Percentiles rank a stretch among this genome's conserved stretches.
These are phyloP conservation scores for Rhodotorula toruloides DNA, from an alignment of 768 basidiomycete species.

Conservation along the genomic window DNA sequence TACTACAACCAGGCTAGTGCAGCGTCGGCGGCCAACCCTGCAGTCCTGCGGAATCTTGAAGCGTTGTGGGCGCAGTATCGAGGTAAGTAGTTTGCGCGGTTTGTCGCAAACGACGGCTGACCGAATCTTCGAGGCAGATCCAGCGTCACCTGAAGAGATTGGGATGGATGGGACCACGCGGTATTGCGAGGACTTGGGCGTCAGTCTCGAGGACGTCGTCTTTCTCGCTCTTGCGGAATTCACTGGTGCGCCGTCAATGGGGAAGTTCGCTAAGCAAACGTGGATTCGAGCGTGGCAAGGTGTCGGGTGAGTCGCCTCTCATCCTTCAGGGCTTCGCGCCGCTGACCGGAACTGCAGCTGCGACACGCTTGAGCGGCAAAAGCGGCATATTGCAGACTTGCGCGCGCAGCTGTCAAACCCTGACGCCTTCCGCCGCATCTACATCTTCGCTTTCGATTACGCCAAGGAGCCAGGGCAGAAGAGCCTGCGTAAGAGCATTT, in stretches of 20 bases:
- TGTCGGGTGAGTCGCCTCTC: conserved; percentile 56
- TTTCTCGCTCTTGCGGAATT: conserved; percentile 75
- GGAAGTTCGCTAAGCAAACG: conserved; percentile 63
- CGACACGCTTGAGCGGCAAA: conserved; percentile 64
- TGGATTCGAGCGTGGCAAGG: conserved; percentile 79
- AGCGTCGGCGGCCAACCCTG: background rate
- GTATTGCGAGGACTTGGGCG: conserved; percentile 64
- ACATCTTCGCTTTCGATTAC: conserved; percentile 74
- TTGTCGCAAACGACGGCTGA: too few relatives aligned
- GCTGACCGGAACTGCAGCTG: too few relatives aligned
- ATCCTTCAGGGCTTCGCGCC: too few relatives aligned
- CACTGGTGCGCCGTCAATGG: conserved; percentile 67
- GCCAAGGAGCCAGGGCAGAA: conserved; percentile 69
- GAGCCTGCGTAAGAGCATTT: conserved; percentile 58
- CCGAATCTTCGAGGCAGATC: conserved; percentile 2
- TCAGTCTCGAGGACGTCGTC: conserved; percentile 74
- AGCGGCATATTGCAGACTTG: conserved; percentile 55
- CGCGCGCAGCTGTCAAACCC: conserved; percentile 62
- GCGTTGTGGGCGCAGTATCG: conserved; percentile 64
- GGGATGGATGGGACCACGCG: conserved; percentile 72
- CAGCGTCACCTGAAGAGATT: conserved; percentile 57
- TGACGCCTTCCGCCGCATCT: conserved; percentile 69
- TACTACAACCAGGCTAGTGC: conserved; percentile 37
- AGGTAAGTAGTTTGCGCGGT: conserved; percentile 50
- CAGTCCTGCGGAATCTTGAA: conserved; percentile 51